These are phyloP conservation scores for Leishmania aethiopica DNA, from an alignment of 208 protist species.

Conservation along the genomic window DNA sequence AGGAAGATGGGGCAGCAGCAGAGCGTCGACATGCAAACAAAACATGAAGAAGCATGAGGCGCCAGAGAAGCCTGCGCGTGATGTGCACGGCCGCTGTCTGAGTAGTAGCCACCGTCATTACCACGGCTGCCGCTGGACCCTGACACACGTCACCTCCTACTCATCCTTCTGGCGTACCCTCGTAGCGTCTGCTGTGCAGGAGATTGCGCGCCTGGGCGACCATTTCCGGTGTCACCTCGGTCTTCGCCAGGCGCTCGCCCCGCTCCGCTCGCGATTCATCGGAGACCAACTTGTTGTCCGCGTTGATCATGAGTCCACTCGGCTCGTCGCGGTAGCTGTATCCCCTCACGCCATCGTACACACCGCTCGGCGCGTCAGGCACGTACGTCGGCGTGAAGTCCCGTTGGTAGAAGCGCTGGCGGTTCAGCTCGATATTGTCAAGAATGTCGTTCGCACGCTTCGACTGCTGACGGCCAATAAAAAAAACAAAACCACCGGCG, in stretches of 20 bases:
- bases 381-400: slow-evolving; percentile 82
- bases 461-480: slow-evolving; percentile 55
- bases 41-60: not conserved
- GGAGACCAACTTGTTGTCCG: slow-evolving; percentile 53
- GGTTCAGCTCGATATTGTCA: slow-evolving; percentile 90
- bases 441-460: slow-evolving; percentile 73
- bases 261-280: slow-evolving; percentile 50
- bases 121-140: not conserved
- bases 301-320: slow-evolving; percentile 73
- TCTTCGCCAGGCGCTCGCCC: slow-evolving; percentile 37
- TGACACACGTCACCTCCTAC: not conserved
- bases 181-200: slow-evolving; percentile 57
- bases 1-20: not conserved
- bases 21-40: not conserved
- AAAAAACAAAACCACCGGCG: slow-evolving; percentile 43
- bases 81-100: not conserved
- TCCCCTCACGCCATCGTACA: slow-evolving; percentile 75
- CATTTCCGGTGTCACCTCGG: slow-evolving; percentile 67
- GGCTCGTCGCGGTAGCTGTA: slow-evolving; percentile 68
- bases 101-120: not conserved
- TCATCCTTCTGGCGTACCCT: slow-evolving; percentile 18
- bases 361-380: slow-evolving; percentile 43
- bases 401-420: slow-evolving; percentile 70
- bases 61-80: not conserved
- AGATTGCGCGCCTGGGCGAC: slow-evolving; percentile 54